phyloP scores from a whole-genome alignment of 2,329 filamentous ascomycete species.

The Chaetomiaceae sp. region DNA sequence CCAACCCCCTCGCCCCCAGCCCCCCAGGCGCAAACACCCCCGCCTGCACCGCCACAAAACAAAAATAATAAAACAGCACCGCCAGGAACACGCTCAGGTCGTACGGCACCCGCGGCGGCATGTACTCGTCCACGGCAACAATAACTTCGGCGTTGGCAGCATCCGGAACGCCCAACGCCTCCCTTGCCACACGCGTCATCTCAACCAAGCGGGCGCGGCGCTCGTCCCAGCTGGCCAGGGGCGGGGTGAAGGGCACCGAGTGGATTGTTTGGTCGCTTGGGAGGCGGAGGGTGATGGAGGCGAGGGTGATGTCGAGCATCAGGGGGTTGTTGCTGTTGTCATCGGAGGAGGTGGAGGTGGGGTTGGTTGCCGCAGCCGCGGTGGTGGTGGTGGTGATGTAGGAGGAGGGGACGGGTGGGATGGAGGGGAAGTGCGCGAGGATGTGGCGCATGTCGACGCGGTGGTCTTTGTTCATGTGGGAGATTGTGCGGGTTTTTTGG shows the following conservation, averaged over 20 bases:
- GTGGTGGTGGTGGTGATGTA: conserved; percentile 24
- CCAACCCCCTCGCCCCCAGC: conserved; percentile 44
- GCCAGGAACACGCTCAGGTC: conserved; percentile 51
- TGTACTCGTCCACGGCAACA: conserved; percentile 39
- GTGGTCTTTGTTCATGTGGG: conserved; percentile 87
- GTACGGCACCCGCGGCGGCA: conserved; percentile 35
- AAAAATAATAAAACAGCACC: conserved; percentile 50
- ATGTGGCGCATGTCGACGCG: conserved; percentile 68
- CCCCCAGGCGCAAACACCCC: conserved; percentile 51
- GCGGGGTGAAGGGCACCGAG: conserved; percentile 62
- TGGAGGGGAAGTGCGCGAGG: conserved; percentile 65
- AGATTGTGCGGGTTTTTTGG: conserved; percentile 45
- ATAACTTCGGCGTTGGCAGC: conserved; percentile 30
- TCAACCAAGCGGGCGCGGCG: conserved; percentile 65
- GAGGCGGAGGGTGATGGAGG: conserved; percentile 52
- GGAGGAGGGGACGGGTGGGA: conserved; percentile 35
- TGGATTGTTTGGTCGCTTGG: conserved; percentile 45
- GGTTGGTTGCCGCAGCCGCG: conserved; percentile 26
- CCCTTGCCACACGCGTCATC: conserved; percentile 57
- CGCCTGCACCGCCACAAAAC: conserved; percentile 41
- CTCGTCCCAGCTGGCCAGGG: conserved; percentile 63
- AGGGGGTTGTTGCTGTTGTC: conserved; percentile 34
- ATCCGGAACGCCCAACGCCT: conserved; percentile 49
- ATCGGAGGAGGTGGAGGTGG: conserved; percentile 35
- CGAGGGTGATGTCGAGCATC: conserved; percentile 61